Percentiles rank a stretch among this genome's conserved stretches.
phyloP scores from a whole-genome alignment of 768 basidiomycete species.

The Naematelia aurantialba region DNA sequence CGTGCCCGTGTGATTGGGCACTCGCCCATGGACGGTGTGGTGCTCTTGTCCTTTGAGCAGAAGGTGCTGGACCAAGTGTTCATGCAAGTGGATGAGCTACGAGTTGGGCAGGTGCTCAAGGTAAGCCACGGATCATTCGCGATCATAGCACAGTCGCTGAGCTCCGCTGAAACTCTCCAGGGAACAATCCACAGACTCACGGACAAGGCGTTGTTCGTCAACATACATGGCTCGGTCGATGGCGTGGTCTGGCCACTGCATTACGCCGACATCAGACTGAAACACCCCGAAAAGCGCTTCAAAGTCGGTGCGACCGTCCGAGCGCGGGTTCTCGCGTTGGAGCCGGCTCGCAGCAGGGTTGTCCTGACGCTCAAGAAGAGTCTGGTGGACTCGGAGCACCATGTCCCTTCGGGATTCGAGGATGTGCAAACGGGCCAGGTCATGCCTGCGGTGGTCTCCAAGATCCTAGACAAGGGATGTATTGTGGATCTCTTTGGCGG shows the following conservation, averaged over 20 bases:
- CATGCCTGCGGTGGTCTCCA: slow-evolving; percentile 77
- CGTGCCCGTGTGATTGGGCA: slow-evolving; percentile 81
- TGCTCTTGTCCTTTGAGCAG: slow-evolving; percentile 80
- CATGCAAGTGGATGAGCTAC: slow-evolving; percentile 73
- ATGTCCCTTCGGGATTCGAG: slow-evolving; percentile 63
- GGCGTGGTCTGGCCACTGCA: slow-evolving; percentile 92
- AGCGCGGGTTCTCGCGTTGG: slow-evolving; percentile 78
- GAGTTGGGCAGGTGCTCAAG: slow-evolving; percentile 80
- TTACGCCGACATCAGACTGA: slow-evolving; percentile 89
- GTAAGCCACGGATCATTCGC: slow-evolving; percentile 51
- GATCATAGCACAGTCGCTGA: background rate
- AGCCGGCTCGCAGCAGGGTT: slow-evolving; percentile 74
- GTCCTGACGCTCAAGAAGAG: slow-evolving; percentile 87
- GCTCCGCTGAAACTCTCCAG: slow-evolving; percentile 25
- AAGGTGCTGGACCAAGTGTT: slow-evolving; percentile 82
- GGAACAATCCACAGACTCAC: slow-evolving; percentile 76
- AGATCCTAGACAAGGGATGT: slow-evolving; percentile 71
- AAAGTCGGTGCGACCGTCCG: slow-evolving; percentile 76
- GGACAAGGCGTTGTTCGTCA: slow-evolving; percentile 75
- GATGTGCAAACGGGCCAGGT: slow-evolving; percentile 68
- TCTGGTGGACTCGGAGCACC: slow-evolving; percentile 72
- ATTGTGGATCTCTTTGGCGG: slow-evolving; percentile 89
- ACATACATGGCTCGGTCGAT: slow-evolving; percentile 79
- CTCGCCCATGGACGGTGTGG: slow-evolving; percentile 76
- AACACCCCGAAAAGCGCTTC: slow-evolving; percentile 87